A percentile compares a stretch with the other conserved stretches of the same genome.
phyloP scores from a whole-genome alignment of 352 stramenopile genomes.

The Phytophthora parvispora region DNA sequence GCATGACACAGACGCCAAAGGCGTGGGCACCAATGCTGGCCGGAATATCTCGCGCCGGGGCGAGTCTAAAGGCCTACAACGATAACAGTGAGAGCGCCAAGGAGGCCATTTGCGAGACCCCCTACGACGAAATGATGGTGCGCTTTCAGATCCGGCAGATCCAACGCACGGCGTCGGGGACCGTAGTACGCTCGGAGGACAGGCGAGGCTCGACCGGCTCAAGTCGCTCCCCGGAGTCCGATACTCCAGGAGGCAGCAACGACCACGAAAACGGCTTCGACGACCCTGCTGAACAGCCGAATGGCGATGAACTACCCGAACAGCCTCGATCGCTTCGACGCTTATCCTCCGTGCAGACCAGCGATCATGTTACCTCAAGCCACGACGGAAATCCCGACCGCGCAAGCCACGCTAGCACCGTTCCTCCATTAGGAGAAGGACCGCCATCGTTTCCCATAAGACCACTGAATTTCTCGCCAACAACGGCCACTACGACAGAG shows the following conservation, averaged over 20 bases:
- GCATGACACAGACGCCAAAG: neutral
- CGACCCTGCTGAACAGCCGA: neutral
- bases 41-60: neutral
- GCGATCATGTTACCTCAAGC: neutral
- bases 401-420: neutral
- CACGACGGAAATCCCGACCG: neutral
- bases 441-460: neutral
- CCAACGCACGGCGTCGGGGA: constrained; percentile 6
- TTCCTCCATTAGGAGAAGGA: neutral
- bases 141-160: constrained; percentile 50
- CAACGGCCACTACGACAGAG: neutral
- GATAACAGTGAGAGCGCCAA: neutral
- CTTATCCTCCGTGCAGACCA: neutral
- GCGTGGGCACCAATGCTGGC: neutral
- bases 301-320: neutral
- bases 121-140: constrained; percentile 50
- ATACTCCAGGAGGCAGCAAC: neutral
- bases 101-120: neutral
- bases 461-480: neutral
- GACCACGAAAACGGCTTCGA: neutral
- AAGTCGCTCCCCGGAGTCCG: neutral
- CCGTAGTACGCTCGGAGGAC: neutral
- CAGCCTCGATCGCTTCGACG: neutral
- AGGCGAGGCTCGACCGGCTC: neutral
- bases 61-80: neutral